These are phyloP conservation scores for Pseudonectria buxi DNA, from an alignment of 2,329 filamentous ascomycete genomes.

Conservation along the genomic window DNA sequence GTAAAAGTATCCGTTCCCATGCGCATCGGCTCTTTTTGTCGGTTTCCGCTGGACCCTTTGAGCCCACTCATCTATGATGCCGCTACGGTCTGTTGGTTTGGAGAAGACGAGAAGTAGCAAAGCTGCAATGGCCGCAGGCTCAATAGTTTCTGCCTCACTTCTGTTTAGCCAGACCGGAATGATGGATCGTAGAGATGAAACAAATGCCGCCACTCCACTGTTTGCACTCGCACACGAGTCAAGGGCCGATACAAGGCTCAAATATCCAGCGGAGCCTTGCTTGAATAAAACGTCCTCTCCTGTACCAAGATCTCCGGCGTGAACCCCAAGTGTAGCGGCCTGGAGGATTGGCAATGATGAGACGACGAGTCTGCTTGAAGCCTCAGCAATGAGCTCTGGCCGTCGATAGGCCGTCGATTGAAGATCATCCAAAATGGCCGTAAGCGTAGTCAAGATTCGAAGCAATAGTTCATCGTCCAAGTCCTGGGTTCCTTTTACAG, in stretches of 20 bases:
- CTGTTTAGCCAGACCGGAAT: conserved; percentile 42
- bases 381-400: conserved; percentile 59
- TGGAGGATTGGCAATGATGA: conserved; percentile 44
- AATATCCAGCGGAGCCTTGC: conserved; percentile 12
- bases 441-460: conserved; percentile 22
- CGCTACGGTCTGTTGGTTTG: conserved; percentile 26
- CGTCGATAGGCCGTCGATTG: conserved; percentile 43
- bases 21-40: conserved; percentile 26
- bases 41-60: conserved; percentile 31
- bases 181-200: conserved; percentile 24
- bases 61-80: conserved; percentile 41
- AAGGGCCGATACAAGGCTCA: conserved; percentile 15
- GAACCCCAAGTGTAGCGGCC: conserved; percentile 19
- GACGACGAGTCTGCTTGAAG: conserved; percentile 51
- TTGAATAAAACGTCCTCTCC: conserved; percentile 21
- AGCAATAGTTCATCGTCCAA: conserved; percentile 19
- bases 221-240: conserved; percentile 3
- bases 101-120: conserved; percentile 44
- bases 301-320: conserved; percentile 7
- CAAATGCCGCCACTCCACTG: conserved; percentile 14
- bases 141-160: conserved; percentile 44
- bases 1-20: conserved; percentile 46
- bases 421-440: conserved; percentile 35
- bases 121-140: conserved; percentile 44
- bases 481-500: conserved; percentile 6